Percentiles rank a stretch among this genome's conserved stretches.
Evolutionary conservation across 2,329 filamentous ascomycete species (phyloP).

Genomic region (Arthrobotrys megalospora): DNA sequence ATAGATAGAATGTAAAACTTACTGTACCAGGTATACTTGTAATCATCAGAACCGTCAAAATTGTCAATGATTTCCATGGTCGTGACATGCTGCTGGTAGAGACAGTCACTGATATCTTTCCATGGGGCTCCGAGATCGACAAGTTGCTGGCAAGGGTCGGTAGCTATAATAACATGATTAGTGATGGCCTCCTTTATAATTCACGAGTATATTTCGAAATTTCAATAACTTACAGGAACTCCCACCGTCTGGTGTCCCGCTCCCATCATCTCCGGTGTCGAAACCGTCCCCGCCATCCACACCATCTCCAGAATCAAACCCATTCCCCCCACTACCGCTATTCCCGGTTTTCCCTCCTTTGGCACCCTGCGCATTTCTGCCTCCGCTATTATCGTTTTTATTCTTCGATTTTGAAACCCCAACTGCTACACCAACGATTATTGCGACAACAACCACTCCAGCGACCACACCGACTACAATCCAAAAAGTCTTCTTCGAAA

Average conservation of each 20-base stretch:
- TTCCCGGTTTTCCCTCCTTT: slow-evolving; percentile 13
- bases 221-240: slow-evolving; percentile 10
- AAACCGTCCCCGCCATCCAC: neutral
- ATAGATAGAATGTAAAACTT: neutral
- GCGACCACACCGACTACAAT: slow-evolving; percentile 28
- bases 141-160: slow-evolving; percentile 39
- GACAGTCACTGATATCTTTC: slow-evolving; percentile 26
- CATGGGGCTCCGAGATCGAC: slow-evolving; percentile 31
- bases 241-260: slow-evolving; percentile 8
- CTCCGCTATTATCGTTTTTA: slow-evolving; percentile 2
- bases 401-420: slow-evolving; percentile 25
- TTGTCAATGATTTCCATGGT: slow-evolving; percentile 34
- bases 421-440: slow-evolving; percentile 39
- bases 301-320: neutral
- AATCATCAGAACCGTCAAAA: slow-evolving; percentile 30
- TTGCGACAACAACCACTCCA: slow-evolving; percentile 19
- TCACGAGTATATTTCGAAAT: neutral
- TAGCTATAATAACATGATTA: slow-evolving; percentile 29
- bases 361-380: neutral
- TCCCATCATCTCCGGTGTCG: neutral
- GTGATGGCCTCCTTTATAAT: neutral
- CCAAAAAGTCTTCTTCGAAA: slow-evolving; percentile 38
- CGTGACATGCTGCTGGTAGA: slow-evolving; percentile 33
- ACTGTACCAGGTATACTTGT: slow-evolving; percentile 4
- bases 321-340: neutral